A percentile compares a stretch with the other conserved stretches of the same genome.
These are phyloP conservation scores for Entonaema liquescens DNA, from an alignment of 495 filamentous ascomycete species.

Conservation along the genomic window DNA sequence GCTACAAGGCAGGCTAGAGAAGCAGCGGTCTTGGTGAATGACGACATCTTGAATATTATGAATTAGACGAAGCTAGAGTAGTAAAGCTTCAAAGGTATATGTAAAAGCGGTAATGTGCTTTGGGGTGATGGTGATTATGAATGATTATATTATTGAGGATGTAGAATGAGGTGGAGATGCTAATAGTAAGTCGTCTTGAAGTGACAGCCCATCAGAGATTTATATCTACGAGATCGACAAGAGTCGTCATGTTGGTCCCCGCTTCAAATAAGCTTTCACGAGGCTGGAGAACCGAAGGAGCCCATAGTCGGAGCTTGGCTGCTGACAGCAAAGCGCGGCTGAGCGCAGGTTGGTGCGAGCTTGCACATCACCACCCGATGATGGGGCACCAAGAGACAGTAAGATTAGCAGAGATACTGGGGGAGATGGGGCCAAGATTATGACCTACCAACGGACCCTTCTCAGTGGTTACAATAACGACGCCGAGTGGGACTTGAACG, in stretches of 20 bases:
- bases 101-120: slow-evolving; percentile 1
- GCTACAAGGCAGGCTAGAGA: slow-evolving; percentile 31
- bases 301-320: slow-evolving; percentile 10
- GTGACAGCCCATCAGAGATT: not conserved
- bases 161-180: slow-evolving; percentile 18
- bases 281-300: slow-evolving; percentile 17
- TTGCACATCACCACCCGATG: not conserved
- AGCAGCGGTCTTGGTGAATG: slow-evolving; percentile 31
- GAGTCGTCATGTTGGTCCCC: slow-evolving; percentile 7
- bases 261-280: not conserved
- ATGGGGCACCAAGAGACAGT: not conserved
- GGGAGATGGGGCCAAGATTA: slow-evolving; percentile 2
- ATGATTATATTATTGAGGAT: slow-evolving; percentile 7
- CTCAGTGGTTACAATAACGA: not conserved
- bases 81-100: not conserved
- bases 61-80: not conserved
- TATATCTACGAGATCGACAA: slow-evolving; percentile 19
- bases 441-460: not conserved
- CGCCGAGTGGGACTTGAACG: not conserved
- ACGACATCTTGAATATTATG: slow-evolving; percentile 25
- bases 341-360: slow-evolving; percentile 17
- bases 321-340: slow-evolving; percentile 32
- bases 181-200: slow-evolving; percentile 11
- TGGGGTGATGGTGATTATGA: slow-evolving; percentile 5
- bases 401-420: slow-evolving; percentile 6